phyloP scores from a whole-genome alignment of 139 green algal genomes.

The Pleodorina starrii region DNA sequence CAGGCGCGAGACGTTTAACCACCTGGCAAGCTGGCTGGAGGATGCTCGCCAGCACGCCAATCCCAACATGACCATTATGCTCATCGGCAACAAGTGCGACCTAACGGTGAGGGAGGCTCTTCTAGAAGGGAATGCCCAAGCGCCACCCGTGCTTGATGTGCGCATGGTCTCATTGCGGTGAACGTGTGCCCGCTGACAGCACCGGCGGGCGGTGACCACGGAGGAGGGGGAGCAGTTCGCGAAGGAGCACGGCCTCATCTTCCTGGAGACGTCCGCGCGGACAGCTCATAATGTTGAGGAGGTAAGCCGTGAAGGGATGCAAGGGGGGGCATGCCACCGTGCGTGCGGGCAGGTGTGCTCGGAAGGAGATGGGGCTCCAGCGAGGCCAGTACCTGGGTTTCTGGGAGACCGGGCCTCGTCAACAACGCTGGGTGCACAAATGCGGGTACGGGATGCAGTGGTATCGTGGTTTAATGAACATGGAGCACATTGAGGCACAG shows the following conservation, averaged over 20 bases:
- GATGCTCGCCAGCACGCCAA: slow-evolving; percentile 99
- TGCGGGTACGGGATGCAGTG: too few relatives aligned
- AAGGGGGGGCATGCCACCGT: too few relatives aligned
- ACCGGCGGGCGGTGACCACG: slow-evolving; percentile 92
- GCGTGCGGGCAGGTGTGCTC: too few relatives aligned
- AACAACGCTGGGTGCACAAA: too few relatives aligned
- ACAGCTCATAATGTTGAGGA: slow-evolving; percentile 99
- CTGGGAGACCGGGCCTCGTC: too few relatives aligned
- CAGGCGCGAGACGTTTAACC: slow-evolving; percentile 98
- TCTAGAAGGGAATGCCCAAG: background rate
- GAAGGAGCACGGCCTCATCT: slow-evolving; percentile 98
- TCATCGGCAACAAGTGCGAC: slow-evolving; percentile 99
- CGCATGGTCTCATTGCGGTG: too few relatives aligned
- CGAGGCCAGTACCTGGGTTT: too few relatives aligned
- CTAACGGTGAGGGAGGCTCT: slow-evolving; percentile 74
- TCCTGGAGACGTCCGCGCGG: slow-evolving; percentile 98
- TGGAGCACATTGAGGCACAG: too few relatives aligned
- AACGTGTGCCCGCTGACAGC: slow-evolving; percentile 76
- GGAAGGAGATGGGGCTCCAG: too few relatives aligned
- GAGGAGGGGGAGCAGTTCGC: slow-evolving; percentile 99
- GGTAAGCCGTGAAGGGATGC: slow-evolving; percentile 65
- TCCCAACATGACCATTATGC: slow-evolving; percentile 99
- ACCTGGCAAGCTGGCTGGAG: slow-evolving; percentile 98
- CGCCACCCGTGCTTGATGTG: background rate
- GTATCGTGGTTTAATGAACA: too few relatives aligned